Evolutionary conservation across 805 yeast genomes (phyloP).

Genomic region (Komagataella mondaviorum): DNA sequence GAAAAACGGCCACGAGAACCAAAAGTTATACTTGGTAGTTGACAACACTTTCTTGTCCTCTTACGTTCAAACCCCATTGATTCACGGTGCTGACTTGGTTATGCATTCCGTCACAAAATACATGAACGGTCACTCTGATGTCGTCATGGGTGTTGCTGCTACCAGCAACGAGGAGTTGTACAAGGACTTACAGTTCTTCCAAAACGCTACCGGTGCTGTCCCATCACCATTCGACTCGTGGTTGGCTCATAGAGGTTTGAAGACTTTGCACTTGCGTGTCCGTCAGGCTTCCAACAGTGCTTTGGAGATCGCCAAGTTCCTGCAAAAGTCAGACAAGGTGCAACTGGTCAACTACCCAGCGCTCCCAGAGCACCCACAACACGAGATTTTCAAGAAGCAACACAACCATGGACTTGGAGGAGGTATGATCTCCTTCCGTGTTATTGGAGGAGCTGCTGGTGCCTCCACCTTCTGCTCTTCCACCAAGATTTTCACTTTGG

Average conservation of each 20-base stretch:
- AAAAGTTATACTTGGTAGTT: constrained; percentile 51
- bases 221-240: constrained; percentile 87
- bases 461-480: constrained; percentile 63
- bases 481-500: constrained; percentile 70
- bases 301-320: constrained; percentile 51
- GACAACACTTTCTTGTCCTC: constrained; percentile 87
- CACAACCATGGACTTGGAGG: constrained; percentile 83
- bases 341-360: constrained; percentile 76
- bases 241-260: constrained; percentile 87
- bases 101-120: constrained; percentile 85
- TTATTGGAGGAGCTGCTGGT: constrained; percentile 67
- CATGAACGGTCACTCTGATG: constrained; percentile 88
- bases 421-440: constrained; percentile 83
- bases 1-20: constrained; percentile 27
- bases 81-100: constrained; percentile 76
- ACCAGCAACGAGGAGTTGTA: constrained; percentile 48
- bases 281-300: constrained; percentile 59
- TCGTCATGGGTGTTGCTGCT: constrained; percentile 74
- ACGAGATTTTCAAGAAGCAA: constrained; percentile 53
- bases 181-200: constrained; percentile 60
- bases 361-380: constrained; percentile 47
- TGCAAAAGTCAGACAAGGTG: constrained; percentile 37
- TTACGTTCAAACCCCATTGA: constrained; percentile 73
- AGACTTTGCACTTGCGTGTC: constrained; percentile 73
- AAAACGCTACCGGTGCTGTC: constrained; percentile 79